Conservation (phyloP, 1,284 basidiomycete species). For the Tylopilus sp. region DNA sequence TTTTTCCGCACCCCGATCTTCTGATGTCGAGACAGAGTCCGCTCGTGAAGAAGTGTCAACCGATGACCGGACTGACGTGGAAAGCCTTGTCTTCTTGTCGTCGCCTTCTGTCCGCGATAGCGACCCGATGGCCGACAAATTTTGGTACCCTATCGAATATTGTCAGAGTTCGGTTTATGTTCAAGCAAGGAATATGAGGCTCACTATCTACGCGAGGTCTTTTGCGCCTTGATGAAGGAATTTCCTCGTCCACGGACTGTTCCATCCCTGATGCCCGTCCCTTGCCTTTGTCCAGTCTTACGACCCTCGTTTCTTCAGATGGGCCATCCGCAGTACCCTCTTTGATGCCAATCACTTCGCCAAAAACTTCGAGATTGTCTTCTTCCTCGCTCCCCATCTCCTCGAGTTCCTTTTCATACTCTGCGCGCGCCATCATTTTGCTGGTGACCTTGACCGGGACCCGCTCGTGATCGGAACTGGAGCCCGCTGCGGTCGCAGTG, state of each 20-base stretch:
- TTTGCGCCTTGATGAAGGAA: constrained; percentile 42
- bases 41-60: constrained; percentile 8
- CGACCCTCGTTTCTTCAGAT: constrained; percentile 2
- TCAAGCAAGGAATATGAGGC: constrained; percentile 12
- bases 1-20: constrained; percentile 14
- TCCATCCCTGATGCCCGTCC: constrained; percentile 28
- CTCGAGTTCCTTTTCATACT: constrained; percentile 55
- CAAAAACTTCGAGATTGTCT: constrained; percentile 41
- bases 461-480: constrained; percentile 22
- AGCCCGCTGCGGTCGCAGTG: constrained; percentile 4
- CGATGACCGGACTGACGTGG: background rate
- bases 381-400: constrained; percentile 44
- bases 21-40: constrained; percentile 9
- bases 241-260: constrained; percentile 14
- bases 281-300: constrained; percentile 43
- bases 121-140: constrained; percentile 10
- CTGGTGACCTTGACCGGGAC: constrained; percentile 57
- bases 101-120: background rate
- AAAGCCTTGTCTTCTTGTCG: constrained; percentile 13
- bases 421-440: constrained; percentile 64
- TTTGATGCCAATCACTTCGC: constrained; percentile 40
- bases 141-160: constrained; percentile 32
- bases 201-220: constrained; percentile 56
- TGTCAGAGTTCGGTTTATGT: background rate
- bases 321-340: constrained; percentile 12